Conservation (phyloP, 345 rosid species). For the Combretum micranthum region DNA sequence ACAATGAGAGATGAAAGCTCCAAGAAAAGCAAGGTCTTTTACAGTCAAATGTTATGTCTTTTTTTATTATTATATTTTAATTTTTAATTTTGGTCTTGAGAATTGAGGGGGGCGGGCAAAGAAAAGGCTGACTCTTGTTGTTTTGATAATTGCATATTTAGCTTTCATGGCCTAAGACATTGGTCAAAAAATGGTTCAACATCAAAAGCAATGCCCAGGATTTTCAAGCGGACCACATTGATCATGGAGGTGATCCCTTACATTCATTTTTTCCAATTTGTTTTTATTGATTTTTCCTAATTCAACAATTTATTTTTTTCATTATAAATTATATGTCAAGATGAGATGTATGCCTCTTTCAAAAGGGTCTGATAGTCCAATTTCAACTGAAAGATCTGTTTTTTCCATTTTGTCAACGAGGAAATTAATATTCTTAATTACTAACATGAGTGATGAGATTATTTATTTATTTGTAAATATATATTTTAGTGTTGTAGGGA, state of each 20-base stretch:
- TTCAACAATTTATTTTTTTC: conserved; percentile 1
- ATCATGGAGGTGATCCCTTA: conserved; percentile 32
- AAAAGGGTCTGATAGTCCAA: neutral
- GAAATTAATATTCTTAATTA: too few species aligned
- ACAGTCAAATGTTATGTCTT: conserved; percentile 10
- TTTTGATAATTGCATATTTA: conserved; percentile 19
- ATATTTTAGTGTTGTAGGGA: conserved; percentile 12
- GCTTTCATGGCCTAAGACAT: conserved; percentile 94
- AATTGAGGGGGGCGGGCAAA: neutral
- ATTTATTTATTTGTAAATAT: conserved; percentile 6
- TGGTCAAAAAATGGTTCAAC: conserved; percentile 94
- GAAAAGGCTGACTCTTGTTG: neutral
- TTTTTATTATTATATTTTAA: conserved; percentile 3
- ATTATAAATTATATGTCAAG: conserved; percentile 8
- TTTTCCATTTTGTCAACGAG: too few species aligned
- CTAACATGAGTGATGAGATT: too few species aligned
- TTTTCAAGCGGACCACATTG: conserved; percentile 66
- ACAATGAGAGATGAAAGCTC: conserved; percentile 79
- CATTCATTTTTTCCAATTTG: conserved; percentile 7
- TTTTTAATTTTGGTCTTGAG: too few species aligned
- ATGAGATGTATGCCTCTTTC: neutral
- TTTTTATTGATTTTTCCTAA: conserved; percentile 1
- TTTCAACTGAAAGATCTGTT: neutral
- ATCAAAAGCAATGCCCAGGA: conserved; percentile 78
- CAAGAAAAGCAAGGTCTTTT: conserved; percentile 74